phyloP scores from a whole-genome alignment of 306 rosid species.

The Lupinus albus region DNA sequence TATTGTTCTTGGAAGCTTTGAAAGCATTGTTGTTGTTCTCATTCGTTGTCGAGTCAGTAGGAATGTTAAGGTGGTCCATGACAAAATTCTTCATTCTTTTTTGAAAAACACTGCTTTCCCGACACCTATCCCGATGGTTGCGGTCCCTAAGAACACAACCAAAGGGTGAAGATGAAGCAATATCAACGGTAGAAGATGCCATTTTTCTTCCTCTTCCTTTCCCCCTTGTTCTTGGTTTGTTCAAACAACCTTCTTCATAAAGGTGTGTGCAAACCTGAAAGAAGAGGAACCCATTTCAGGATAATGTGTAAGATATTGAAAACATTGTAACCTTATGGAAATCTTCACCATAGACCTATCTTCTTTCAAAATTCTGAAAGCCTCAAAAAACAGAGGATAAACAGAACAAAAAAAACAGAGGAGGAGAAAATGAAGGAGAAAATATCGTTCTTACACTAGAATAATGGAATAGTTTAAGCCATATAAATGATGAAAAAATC shows the following conservation, averaged over 20 bases:
- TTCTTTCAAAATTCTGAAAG: conserved; percentile 20
- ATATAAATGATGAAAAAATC: conserved; percentile 16
- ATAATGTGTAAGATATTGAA: conserved; percentile 29
- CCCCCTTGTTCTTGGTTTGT: not conserved
- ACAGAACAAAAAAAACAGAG: conserved; percentile 35
- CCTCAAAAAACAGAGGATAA: not conserved
- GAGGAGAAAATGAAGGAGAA: conserved; percentile 39
- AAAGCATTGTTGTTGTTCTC: conserved; percentile 26
- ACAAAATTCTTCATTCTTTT: conserved; percentile 60
- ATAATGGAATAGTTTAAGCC: conserved; percentile 29
- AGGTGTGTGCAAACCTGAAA: conserved; percentile 19
- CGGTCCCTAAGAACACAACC: conserved; percentile 71
- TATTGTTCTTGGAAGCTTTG: conserved; percentile 23
- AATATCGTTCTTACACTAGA: conserved; percentile 19
- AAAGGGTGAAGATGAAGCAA: conserved; percentile 62
- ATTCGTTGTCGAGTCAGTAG: conserved; percentile 42
- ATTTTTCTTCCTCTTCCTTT: conserved; percentile 25
- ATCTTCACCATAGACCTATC: conserved; percentile 2
- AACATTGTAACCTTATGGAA: conserved; percentile 35
- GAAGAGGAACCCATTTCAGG: conserved; percentile 38
- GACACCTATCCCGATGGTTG: conserved; percentile 53
- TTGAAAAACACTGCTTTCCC: conserved; percentile 54
- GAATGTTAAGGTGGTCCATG: conserved; percentile 53
- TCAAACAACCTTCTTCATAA: conserved; percentile 9
- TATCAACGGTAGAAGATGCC: conserved; percentile 77